A percentile compares a stretch with the other conserved stretches of the same genome.
phyloP scores from a whole-genome alignment of 805 yeast species.

The Starmera caribaea region DNA sequence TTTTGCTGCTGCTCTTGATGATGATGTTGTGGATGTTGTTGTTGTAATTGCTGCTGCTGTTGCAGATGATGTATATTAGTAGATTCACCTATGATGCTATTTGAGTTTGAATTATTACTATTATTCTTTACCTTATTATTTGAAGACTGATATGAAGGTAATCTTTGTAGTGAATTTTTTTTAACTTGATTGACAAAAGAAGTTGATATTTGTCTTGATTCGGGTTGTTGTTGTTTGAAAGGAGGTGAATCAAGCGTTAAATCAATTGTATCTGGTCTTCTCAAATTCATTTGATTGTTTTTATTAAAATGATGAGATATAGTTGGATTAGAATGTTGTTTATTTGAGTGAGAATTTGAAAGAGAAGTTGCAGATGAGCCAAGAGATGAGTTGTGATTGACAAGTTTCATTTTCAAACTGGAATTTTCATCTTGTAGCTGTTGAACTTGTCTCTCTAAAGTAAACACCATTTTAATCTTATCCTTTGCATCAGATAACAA shows the following conservation, averaged over 20 bases:
- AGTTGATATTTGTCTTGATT: conserved; percentile 3
- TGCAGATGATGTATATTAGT: conserved; percentile 9
- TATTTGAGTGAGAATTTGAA: too few species aligned
- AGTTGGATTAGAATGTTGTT: too few species aligned
- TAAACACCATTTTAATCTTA: conserved; percentile 9
- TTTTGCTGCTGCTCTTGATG: too few species aligned
- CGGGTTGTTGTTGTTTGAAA: too few species aligned
- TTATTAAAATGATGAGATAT: too few species aligned
- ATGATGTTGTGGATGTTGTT: too few species aligned
- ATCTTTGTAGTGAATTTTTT: conserved; percentile 9
- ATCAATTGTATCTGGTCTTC: conserved; percentile 14
- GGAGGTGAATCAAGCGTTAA: conserved; percentile 4
- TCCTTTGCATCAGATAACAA: conserved; percentile 15
- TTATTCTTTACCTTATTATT: not conserved
- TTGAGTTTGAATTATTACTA: conserved; percentile 4
- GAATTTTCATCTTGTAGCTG: conserved; percentile 1
- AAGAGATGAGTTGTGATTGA: not conserved
- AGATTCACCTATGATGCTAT: conserved; percentile 14
- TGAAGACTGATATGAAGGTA: not conserved
- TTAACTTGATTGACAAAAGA: conserved; percentile 13
- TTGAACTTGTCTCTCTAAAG: conserved; percentile 6
- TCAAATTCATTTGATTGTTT: not conserved
- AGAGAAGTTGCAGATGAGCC: too few species aligned
- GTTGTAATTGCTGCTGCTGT: too few species aligned
- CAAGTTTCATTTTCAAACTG: not conserved